A percentile compares a stretch with the other conserved stretches of the same genome.
Conservation (phyloP, 1,284 basidiomycete species). For the Melampsora americana region DNA sequence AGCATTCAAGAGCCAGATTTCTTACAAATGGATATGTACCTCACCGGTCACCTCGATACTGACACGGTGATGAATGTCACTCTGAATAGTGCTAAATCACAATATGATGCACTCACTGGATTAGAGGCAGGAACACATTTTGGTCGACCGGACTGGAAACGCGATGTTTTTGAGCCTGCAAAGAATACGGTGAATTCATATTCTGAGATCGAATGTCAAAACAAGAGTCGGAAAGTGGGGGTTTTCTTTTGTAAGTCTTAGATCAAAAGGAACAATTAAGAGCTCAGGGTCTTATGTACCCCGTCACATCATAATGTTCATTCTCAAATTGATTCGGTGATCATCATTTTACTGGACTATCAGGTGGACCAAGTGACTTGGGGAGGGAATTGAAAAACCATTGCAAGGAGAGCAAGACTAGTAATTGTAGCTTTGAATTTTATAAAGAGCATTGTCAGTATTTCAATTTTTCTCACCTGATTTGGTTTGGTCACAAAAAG, state of each 20-base stretch:
- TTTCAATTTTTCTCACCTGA: background rate
- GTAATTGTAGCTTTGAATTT: constrained; percentile 69
- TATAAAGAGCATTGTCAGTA: constrained; percentile 63
- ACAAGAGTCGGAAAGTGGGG: constrained; percentile 73
- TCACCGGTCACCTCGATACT: constrained; percentile 77
- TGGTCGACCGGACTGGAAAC: constrained; percentile 79
- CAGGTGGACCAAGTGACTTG: constrained; percentile 60
- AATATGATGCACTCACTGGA: constrained; percentile 75
- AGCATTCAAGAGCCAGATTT: constrained; percentile 73
- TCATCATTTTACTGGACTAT: background rate
- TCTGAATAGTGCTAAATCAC: constrained; percentile 63
- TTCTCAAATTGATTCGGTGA: too few relatives aligned
- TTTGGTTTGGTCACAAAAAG: too few relatives aligned
- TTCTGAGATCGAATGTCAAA: constrained; percentile 71
- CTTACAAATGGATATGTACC: constrained; percentile 80
- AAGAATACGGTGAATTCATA: constrained; percentile 58
- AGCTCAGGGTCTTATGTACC: background rate
- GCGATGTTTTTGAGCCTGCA: constrained; percentile 61
- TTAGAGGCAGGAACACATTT: constrained; percentile 79
- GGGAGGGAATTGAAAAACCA: constrained; percentile 72
- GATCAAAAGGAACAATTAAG: too few relatives aligned
- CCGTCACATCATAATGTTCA: background rate
- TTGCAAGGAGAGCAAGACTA: constrained; percentile 60
- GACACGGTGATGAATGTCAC: constrained; percentile 87
- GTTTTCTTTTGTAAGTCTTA: constrained; percentile 55